These are phyloP conservation scores for Hymenoscyphus repandus DNA, from an alignment of 2,329 filamentous ascomycete species.

Conservation along the genomic window DNA sequence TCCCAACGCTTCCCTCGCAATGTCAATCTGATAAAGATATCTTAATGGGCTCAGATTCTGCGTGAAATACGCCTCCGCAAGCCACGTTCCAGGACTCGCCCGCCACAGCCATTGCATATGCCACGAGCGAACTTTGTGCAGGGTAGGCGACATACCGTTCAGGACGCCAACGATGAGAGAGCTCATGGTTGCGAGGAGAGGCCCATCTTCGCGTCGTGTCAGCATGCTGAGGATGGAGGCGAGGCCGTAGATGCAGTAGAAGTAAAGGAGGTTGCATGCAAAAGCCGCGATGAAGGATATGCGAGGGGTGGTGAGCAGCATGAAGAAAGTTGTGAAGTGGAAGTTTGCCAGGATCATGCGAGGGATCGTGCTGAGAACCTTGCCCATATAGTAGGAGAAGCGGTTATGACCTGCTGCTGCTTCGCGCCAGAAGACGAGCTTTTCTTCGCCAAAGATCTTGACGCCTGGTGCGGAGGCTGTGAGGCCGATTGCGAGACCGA, in stretches of 20 bases:
- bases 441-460: conserved; percentile 51
- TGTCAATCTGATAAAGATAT: conserved; percentile 46
- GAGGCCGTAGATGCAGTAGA: conserved; percentile 54
- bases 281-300: conserved; percentile 47
- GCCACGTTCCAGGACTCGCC: conserved; percentile 48
- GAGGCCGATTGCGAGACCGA: conserved; percentile 50
- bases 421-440: conserved; percentile 49
- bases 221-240: conserved; percentile 49
- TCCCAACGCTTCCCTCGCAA: conserved; percentile 39
- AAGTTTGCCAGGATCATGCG: conserved; percentile 46
- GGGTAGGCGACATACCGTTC: conserved; percentile 46
- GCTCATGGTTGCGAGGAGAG: conserved; percentile 50
- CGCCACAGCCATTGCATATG: conserved; percentile 52
- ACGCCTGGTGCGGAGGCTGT: conserved; percentile 50
- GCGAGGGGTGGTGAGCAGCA: conserved; percentile 43
- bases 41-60: conserved; percentile 43
- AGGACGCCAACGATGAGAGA: conserved; percentile 49
- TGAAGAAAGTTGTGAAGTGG: conserved; percentile 49
- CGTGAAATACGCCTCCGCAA: conserved; percentile 51
- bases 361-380: conserved; percentile 46
- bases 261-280: conserved; percentile 47
- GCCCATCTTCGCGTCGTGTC: conserved; percentile 50
- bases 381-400: conserved; percentile 51
- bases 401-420: conserved; percentile 51
- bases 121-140: conserved; percentile 45